Base-by-base conservation (phyloP, 345 rosid species). In the Lepidium sativum region DNA sequence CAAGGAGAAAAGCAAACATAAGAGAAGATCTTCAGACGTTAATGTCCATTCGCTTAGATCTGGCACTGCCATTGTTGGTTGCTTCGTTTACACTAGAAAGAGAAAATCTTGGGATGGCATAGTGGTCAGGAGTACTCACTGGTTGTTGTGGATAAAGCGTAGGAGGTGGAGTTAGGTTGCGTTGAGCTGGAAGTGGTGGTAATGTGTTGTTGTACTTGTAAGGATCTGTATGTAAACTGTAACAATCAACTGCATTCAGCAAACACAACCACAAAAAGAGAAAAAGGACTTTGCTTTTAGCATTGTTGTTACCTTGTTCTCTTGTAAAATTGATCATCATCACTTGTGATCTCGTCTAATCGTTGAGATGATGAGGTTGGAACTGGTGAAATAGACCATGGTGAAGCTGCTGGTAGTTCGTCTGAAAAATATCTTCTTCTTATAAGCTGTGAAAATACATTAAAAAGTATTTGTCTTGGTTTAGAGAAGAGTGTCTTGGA, bases 131-230 rank as follows among this genome's bases (percentile, higher is more conserved):
- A 29, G 80, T 85, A 1, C 80, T 77, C 64, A 95, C 92, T 0
- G 97, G 97, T 60, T 84, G 99, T 75, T 95, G 99, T 29, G 99
- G 98, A 63, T 84, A 88, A 15, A 91, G 87, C 2, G 91, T 95
- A 15, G 98, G 96, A 73, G 99, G 99, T 2, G 99, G 99, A 0
- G 88, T 88, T 60, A 95, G 86, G 80, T 95, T 95, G 45, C 80
- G 86, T 58, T 91, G 99, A 6, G 94, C 97, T 3, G 97, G 99
- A 38, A 91, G 79, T 54, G 99, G 99, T 12, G 91, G 97, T 60
- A 82, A 77, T 53, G 61, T 77, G 79, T 83, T 77, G 78, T 81
- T 91, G 76, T 85, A 86, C 61, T 80, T 88, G 86, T 79, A 86
- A 6, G 83, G 75, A 49, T 87, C 92, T 5, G 77, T 73, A 14